Percentiles rank a stretch among this genome's conserved stretches.
phyloP scores from a whole-genome alignment of 1,139 yeast genomes.

The Magnusiomyces ingens region DNA sequence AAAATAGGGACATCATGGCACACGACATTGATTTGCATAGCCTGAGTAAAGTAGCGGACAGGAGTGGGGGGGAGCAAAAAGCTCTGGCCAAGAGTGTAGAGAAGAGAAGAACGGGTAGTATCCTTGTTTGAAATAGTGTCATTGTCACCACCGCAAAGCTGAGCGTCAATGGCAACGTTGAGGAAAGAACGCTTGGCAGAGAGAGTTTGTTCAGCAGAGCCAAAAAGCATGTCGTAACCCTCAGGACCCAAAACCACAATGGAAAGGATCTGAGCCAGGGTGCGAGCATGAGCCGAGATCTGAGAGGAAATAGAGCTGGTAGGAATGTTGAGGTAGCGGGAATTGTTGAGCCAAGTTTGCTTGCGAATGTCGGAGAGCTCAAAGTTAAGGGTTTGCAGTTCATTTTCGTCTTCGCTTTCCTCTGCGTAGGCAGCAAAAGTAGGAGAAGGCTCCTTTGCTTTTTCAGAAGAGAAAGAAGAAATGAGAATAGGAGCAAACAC shows the following conservation, averaged over 20 bases:
- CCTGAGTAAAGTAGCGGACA: conserved; percentile 27
- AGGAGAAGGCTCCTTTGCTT: too few species aligned
- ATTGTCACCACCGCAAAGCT: conserved; percentile 35
- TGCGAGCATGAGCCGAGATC: conserved; percentile 12
- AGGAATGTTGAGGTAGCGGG: conserved; percentile 22
- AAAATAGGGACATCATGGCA: conserved; percentile 11
- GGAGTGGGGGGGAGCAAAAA: conserved; percentile 27
- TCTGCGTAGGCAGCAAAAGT: too few species aligned
- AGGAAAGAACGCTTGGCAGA: conserved; percentile 15
- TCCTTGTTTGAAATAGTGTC: conserved; percentile 7
- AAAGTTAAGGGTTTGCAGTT: not conserved
- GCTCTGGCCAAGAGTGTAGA: conserved; percentile 28
- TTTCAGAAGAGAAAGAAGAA: not conserved
- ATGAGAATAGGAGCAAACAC: conserved; percentile 23
- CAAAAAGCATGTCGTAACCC: conserved; percentile 14
- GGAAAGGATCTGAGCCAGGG: conserved; percentile 16
- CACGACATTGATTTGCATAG: conserved; percentile 29
- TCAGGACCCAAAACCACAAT: conserved; percentile 20
- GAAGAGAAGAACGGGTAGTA: conserved; percentile 22
- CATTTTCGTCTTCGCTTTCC: not conserved
- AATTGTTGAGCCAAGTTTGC: conserved; percentile 28
- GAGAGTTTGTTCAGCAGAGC: conserved; percentile 9
- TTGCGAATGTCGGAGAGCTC: conserved; percentile 12
- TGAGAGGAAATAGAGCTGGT: conserved; percentile 11
- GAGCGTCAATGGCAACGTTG: conserved; percentile 34